Evolutionary conservation across 116 monocot genomes (phyloP).

Genomic region (Dioscorea cayenensis): DNA sequence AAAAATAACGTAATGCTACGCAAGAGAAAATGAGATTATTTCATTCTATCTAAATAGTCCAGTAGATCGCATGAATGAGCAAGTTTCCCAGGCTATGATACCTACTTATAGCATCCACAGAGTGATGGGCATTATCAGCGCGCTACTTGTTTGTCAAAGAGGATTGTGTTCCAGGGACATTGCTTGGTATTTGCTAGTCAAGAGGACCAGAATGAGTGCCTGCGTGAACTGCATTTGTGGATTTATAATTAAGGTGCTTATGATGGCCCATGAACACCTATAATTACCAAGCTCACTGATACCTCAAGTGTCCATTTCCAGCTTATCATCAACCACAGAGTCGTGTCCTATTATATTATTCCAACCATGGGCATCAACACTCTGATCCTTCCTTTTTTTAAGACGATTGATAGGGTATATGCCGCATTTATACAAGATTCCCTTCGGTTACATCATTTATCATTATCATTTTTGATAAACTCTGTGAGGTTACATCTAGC

Average conservation of each 20-base stretch:
- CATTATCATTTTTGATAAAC: constrained; percentile 8
- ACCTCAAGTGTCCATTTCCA: constrained; percentile 4
- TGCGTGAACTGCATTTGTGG: constrained; percentile 6
- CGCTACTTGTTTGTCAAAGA: constrained; percentile 10
- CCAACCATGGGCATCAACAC: constrained; percentile 16
- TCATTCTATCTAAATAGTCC: too few species aligned
- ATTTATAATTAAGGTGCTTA: constrained; percentile 10
- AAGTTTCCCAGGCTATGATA: too few species aligned
- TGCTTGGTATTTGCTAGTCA: constrained; percentile 15
- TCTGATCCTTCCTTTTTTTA: constrained; percentile 13
- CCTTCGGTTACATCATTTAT: constrained; percentile 15
- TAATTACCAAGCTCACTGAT: constrained; percentile 2
- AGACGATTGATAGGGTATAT: constrained; percentile 12
- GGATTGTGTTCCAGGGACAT: constrained; percentile 16
- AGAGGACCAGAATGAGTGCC: constrained; percentile 12
- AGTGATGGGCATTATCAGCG: constrained; percentile 13
- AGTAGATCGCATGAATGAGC: too few species aligned
- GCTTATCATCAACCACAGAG: constrained; percentile 15
- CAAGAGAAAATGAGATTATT: too few species aligned
- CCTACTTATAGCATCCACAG: too few species aligned
- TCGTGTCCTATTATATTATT: constrained; percentile 2
- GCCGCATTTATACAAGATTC: constrained; percentile 9
- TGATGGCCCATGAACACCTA: constrained; percentile 4
- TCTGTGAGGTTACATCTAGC: constrained; percentile 17
- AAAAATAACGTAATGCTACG: too few species aligned